Conservation (phyloP, 192 early-diverging fungal species). For the Funneliformis mosseae region DNA sequence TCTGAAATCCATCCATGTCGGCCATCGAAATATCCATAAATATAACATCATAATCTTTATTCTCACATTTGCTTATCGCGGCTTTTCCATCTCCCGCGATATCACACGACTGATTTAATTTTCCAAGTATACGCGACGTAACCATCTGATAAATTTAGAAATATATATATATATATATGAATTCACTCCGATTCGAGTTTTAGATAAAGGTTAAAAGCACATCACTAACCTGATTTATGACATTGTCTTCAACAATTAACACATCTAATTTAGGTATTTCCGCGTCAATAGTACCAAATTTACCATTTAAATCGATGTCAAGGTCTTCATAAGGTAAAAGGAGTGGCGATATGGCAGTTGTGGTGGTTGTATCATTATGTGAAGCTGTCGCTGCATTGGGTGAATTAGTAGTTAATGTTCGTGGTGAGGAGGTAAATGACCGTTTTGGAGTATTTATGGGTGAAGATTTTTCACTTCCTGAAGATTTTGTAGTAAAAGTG, state of each 20-base stretch:
- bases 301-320: not conserved
- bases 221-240: constrained; percentile 38
- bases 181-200: too few species aligned
- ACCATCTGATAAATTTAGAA: not conserved
- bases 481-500: not conserved
- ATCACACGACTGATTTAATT: constrained; percentile 15
- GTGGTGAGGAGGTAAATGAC: not conserved
- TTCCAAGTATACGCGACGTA: constrained; percentile 10
- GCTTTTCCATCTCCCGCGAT: not conserved
- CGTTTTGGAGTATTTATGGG: not conserved
- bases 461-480: not conserved
- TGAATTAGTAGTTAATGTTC: not conserved
- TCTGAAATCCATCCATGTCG: constrained; percentile 37
- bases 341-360: too few species aligned
- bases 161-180: not conserved
- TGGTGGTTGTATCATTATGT: too few species aligned
- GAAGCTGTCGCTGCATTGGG: not conserved
- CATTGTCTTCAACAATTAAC: constrained; percentile 51
- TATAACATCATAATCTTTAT: constrained; percentile 42
- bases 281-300: constrained; percentile 33
- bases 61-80: constrained; percentile 16
- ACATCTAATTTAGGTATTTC: constrained; percentile 38
- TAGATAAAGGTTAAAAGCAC: too few species aligned
- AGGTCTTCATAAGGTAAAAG: too few species aligned
- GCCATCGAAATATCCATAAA: constrained; percentile 50